Percentiles rank a stretch among this genome's conserved stretches.
Evolutionary conservation across 805 yeast species (phyloP).

Genomic region (Ogataea methanolica): DNA sequence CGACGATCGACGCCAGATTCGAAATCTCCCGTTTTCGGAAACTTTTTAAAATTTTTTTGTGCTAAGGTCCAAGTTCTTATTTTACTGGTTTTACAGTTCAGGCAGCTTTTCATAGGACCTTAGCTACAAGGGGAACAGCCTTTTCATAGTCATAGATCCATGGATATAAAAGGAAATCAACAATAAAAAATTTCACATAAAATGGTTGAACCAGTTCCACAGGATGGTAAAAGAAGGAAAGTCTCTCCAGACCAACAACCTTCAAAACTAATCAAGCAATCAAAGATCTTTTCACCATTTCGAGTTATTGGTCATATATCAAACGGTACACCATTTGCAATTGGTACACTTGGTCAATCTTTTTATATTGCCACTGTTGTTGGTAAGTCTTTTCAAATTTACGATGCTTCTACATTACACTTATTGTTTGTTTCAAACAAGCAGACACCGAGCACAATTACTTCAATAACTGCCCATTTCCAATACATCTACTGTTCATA

Average conservation of each 20-base stretch:
- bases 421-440: conserved; percentile 79
- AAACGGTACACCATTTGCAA: conserved; percentile 77
- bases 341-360: conserved; percentile 83
- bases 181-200: background rate
- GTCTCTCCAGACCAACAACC: background rate
- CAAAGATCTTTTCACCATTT: conserved; percentile 79
- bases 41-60: background rate
- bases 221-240: conserved; percentile 10
- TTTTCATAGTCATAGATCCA: too few relatives aligned
- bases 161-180: too few relatives aligned
- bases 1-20: background rate
- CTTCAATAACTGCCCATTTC: conserved; percentile 70
- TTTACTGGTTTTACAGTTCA: too few relatives aligned
- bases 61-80: background rate
- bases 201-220: conserved; percentile 1
- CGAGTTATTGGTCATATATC: conserved; percentile 88
- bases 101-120: too few relatives aligned
- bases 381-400: conserved; percentile 86
- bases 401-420: conserved; percentile 84
- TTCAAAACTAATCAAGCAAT: conserved; percentile 22
- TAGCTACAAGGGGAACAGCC: too few relatives aligned
- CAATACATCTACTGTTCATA: conserved; percentile 80
- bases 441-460: conserved; percentile 68
- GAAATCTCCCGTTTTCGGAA: background rate
- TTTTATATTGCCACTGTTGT: conserved; percentile 87